Base-by-base conservation (phyloP, 2,329 filamentous ascomycete genomes). In the Ascochyta lentis region DNA sequence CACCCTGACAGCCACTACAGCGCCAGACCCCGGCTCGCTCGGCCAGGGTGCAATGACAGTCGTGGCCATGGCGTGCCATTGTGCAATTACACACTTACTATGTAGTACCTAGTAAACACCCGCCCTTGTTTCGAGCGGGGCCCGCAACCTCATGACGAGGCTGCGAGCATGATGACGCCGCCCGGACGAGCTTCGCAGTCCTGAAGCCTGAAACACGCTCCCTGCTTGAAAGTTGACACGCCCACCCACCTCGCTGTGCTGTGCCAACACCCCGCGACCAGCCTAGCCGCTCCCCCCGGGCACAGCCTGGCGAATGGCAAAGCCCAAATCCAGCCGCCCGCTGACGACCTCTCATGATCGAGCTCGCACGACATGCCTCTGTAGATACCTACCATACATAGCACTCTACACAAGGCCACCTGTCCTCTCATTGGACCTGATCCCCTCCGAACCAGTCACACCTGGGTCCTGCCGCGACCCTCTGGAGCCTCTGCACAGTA, bases 401-500 rank as follows among this genome's bases (percentile, higher is more conserved):
- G 19, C 19, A 19, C 19, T 19, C 19, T 19, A 19, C 19, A 29
- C 31, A 34, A 34, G 2, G 66, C 60, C 68, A 67, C 60, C 58
- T 69, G 66, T 58, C 65, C 65, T 63, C 51, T 63, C 41, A 67
- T 64, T 66, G 66, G 59, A 34, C 48, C 33, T 54, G 54, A 41
- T 47, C 34, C 34, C 19, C 52, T 26, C 41, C 53, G 46, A 27
- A 44, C 52, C 44, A 56, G 52, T 43, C 55, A 48, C 56, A 38
- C 37, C 31, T 44, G 33, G 27, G 27, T 54, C 40, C 12, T 15
- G 8, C 12, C 10, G 29, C 29, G 29, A 31, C 3, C 29, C 9
- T 31, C 29, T 19, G 19, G 19, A 19, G 19, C 19, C 19, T 19
- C 19, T 19, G 19, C 19, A 19, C 19, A 19, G 19, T 19, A 19